Percentiles rank a stretch among this genome's conserved stretches.
These are phyloP conservation scores for Calonectria henricotiae DNA, from an alignment of 2,329 filamentous ascomycete species.

Conservation along the genomic window DNA sequence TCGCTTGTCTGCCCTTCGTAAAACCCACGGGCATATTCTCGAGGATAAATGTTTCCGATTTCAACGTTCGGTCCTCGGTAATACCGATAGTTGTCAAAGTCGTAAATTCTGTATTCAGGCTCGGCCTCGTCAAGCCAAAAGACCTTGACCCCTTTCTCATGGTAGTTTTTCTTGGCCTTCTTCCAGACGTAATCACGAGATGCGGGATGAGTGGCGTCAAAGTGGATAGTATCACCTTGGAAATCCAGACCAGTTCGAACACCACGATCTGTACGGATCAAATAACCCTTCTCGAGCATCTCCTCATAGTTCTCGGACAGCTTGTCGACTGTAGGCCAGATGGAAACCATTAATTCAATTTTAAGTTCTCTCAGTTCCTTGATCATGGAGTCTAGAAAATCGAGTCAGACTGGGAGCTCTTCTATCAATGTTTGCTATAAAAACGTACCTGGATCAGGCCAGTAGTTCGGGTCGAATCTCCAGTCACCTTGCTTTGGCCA, in stretches of 20 bases:
- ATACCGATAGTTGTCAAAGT: slow-evolving; percentile 76
- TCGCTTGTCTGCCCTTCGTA: slow-evolving; percentile 72
- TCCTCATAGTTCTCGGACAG: slow-evolving; percentile 73
- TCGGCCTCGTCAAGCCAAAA: slow-evolving; percentile 83
- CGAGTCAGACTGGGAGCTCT: background rate
- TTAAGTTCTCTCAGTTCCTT: slow-evolving; percentile 72
- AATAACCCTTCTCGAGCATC: slow-evolving; percentile 74
- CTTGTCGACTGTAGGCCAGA: slow-evolving; percentile 79
- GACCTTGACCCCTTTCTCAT: slow-evolving; percentile 73
- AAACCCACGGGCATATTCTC: slow-evolving; percentile 73
- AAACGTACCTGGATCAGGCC: slow-evolving; percentile 73
- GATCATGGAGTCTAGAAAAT: slow-evolving; percentile 72
- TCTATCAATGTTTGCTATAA: background rate
- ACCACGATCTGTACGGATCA: slow-evolving; percentile 76
- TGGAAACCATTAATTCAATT: slow-evolving; percentile 79
- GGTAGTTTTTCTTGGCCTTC: slow-evolving; percentile 74
- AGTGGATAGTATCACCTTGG: slow-evolving; percentile 73
- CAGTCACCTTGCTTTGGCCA: slow-evolving; percentile 80
- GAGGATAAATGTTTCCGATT: slow-evolving; percentile 75
- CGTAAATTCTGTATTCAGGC: slow-evolving; percentile 76
- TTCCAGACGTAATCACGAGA: slow-evolving; percentile 74
- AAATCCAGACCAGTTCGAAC: slow-evolving; percentile 73
- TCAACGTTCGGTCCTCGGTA: slow-evolving; percentile 56
- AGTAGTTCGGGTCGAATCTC: slow-evolving; percentile 76
- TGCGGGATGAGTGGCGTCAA: slow-evolving; percentile 76